These are phyloP conservation scores for Heterobasidion occidentale DNA, from an alignment of 1,284 basidiomycete species.

Conservation along the genomic window DNA sequence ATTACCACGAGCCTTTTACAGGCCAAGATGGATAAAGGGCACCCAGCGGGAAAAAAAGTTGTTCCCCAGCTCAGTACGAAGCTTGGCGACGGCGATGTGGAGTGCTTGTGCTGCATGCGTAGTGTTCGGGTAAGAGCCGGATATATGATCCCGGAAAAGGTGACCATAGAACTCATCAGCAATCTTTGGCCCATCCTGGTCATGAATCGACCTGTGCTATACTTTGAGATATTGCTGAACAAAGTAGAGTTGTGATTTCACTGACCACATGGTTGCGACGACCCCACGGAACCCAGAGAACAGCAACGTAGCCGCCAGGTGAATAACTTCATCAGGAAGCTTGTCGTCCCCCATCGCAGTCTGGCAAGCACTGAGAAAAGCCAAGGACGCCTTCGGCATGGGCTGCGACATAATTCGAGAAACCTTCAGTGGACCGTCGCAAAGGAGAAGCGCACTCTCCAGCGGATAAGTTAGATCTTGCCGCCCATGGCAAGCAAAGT, in stretches of 20 bases:
- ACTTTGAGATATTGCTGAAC: not conserved
- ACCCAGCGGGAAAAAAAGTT: not conserved
- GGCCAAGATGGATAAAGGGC: not conserved
- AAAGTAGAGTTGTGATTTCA: not conserved
- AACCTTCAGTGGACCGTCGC: not conserved
- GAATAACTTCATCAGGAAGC: slow-evolving; percentile 14
- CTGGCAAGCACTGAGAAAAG: slow-evolving; percentile 18
- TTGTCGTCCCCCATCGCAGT: slow-evolving; percentile 14
- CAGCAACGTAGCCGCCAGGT: slow-evolving; percentile 18
- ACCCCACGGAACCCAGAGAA: slow-evolving; percentile 14
- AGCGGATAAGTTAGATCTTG: not conserved
- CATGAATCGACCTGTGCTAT: slow-evolving; percentile 8
- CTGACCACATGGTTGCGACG: slow-evolving; percentile 18
- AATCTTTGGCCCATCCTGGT: slow-evolving; percentile 8
- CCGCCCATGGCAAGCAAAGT: not conserved
- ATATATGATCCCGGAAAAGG: not conserved
- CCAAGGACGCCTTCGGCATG: slow-evolving; percentile 3
- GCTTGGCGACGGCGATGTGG: not conserved
- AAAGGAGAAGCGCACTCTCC: not conserved
- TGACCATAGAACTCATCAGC: slow-evolving; percentile 7
- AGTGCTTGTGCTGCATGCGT: not conserved
- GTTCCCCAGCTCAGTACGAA: not conserved
- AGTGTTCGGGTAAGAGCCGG: not conserved
- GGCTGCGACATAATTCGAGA: not conserved
- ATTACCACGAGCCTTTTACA: not conserved